A percentile compares a stretch with the other conserved stretches of the same genome.
phyloP scores from a whole-genome alignment of 495 filamentous ascomycete genomes.

The Penicillium tannophilum region DNA sequence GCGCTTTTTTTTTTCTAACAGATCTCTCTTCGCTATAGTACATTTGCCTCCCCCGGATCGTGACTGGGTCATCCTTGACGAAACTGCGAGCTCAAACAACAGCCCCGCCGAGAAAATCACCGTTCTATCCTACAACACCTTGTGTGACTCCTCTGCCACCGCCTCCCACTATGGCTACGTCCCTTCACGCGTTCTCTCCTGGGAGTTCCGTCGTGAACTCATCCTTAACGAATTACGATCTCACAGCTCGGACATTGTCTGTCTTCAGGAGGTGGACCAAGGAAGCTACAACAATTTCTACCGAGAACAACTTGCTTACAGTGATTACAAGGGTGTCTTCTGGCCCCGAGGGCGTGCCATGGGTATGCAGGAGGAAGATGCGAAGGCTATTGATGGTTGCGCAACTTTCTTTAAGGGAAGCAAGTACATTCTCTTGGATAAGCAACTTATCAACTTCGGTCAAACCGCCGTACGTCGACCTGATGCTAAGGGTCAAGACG shows the following conservation, averaged over 20 bases:
- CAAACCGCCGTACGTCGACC: conserved; percentile 87
- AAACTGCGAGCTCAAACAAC: conserved; percentile 46
- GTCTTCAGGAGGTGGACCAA: conserved; percentile 88
- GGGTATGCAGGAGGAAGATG: conserved; percentile 88
- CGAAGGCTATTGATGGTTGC: conserved; percentile 87
- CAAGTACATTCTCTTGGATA: conserved; percentile 92
- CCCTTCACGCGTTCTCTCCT: conserved; percentile 72
- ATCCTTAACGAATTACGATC: conserved; percentile 79
- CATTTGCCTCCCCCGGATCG: conserved; percentile 71
- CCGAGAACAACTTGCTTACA: conserved; percentile 74
- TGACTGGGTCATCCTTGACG: conserved; percentile 69
- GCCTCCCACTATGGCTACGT: conserved; percentile 84
- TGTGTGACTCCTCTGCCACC: conserved; percentile 91
- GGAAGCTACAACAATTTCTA: conserved; percentile 91
- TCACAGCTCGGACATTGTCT: conserved; percentile 85
- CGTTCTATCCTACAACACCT: conserved; percentile 88
- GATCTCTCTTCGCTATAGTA: conserved; percentile 27
- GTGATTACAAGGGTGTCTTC: conserved; percentile 90
- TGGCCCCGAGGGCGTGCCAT: conserved; percentile 83
- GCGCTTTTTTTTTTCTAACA: conserved; percentile 5
- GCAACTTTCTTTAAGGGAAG: conserved; percentile 92
- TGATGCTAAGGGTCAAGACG: conserved; percentile 92
- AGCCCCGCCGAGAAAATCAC: conserved; percentile 63
- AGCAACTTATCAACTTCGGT: conserved; percentile 89
- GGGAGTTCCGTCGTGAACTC: conserved; percentile 80